Evolutionary conservation across 257 asterid species (phyloP).

Genomic region (Solanum dulcamara): DNA sequence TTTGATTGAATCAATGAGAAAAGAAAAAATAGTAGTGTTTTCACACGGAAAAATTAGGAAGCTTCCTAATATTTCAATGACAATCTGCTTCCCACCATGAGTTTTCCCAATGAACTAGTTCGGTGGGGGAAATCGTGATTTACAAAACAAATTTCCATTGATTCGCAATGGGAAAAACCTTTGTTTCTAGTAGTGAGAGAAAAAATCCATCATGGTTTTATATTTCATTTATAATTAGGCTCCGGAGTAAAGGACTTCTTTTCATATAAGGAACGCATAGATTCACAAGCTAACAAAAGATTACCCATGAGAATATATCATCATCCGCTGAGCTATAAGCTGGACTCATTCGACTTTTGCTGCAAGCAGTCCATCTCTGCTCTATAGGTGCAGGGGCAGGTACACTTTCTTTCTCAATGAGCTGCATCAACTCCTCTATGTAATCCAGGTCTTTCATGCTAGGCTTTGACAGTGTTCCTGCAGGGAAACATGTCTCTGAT

Average conservation of each 20-base stretch:
- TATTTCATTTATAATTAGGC: neutral
- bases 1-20: too few relatives aligned
- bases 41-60: too few relatives aligned
- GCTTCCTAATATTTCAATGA: too few relatives aligned
- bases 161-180: too few relatives aligned
- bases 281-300: neutral
- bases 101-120: too few relatives aligned
- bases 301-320: slow-evolving; percentile 92
- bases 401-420: slow-evolving; percentile 59
- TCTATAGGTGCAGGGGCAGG: slow-evolving; percentile 99
- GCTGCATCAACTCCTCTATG: slow-evolving; percentile 59
- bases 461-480: slow-evolving; percentile 80
- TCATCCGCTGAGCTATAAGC: slow-evolving; percentile 68
- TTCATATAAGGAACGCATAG: neutral
- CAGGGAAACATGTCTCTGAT: slow-evolving; percentile 88
- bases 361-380: slow-evolving; percentile 92
- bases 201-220: neutral
- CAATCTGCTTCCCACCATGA: too few relatives aligned
- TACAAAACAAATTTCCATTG: too few relatives aligned
- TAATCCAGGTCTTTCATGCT: slow-evolving; percentile 82
- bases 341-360: slow-evolving; percentile 89
- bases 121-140: too few relatives aligned
- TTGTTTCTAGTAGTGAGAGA: too few relatives aligned
- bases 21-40: too few relatives aligned
- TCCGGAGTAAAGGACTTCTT: neutral